Evolutionary conservation across 2,329 filamentous ascomycete species (phyloP).

Genomic region (Tolypocladium cylindrosporum): DNA sequence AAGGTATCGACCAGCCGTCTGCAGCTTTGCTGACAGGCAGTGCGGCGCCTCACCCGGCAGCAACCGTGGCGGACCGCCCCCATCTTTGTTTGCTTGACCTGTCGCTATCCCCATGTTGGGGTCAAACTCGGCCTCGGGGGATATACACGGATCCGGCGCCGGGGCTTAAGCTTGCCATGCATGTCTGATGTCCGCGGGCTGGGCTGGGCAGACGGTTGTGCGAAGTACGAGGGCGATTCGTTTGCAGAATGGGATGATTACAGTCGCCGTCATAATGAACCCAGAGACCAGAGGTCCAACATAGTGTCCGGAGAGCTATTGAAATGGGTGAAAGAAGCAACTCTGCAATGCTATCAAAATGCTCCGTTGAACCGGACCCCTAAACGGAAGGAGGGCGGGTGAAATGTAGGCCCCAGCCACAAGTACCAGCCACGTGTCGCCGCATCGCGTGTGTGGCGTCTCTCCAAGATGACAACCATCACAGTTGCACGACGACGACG

Average conservation of each 20-base stretch:
- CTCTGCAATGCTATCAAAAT: no score
- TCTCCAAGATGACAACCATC: background rate
- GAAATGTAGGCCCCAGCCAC: background rate
- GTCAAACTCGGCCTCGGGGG: background rate
- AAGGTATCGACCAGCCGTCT: background rate
- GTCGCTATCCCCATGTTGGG: background rate
- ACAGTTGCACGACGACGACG: background rate
- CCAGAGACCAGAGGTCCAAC: no score
- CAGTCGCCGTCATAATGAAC: background rate
- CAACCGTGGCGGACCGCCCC: background rate
- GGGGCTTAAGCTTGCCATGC: background rate
- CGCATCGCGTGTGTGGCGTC: background rate
- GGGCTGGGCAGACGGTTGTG: background rate
- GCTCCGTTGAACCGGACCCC: background rate
- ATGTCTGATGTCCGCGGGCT: background rate
- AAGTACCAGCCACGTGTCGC: background rate
- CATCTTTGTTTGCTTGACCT: no score
- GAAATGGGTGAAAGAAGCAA: background rate
- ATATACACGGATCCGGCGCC: background rate
- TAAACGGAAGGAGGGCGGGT: no score
- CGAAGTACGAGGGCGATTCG: background rate
- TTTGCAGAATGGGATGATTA: background rate
- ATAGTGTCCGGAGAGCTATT: background rate
- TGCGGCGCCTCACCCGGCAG: background rate
- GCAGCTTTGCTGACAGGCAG: background rate